Evolutionary conservation across 306 rosid species (phyloP).

Genomic region (Trifolium subterraneum): DNA sequence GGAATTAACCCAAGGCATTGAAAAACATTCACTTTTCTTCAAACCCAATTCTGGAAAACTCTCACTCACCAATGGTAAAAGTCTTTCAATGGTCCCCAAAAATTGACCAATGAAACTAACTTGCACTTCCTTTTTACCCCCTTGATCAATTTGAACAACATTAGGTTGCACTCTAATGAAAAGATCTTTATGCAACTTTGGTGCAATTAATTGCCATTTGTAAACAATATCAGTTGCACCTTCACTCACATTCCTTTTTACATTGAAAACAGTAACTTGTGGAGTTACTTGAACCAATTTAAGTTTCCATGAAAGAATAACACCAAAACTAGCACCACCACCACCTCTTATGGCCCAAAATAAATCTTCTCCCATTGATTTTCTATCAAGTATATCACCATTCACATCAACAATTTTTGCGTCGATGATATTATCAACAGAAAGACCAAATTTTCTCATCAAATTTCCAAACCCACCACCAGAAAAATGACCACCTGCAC

Average conservation of each 20-base stretch:
- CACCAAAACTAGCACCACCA: constrained; percentile 52
- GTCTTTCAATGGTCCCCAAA: constrained; percentile 43
- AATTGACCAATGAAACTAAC: constrained; percentile 44
- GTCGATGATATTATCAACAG: constrained; percentile 62
- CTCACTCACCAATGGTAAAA: constrained; percentile 36
- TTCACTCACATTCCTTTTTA: constrained; percentile 43
- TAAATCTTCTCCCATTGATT: constrained; percentile 47
- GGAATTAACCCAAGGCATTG: constrained; percentile 56
- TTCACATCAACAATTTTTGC: constrained; percentile 39
- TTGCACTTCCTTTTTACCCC: constrained; percentile 12
- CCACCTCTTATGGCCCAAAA: constrained; percentile 58
- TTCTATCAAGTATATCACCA: constrained; percentile 36
- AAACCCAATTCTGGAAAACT: constrained; percentile 59
- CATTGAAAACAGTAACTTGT: constrained; percentile 54
- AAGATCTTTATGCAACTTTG: constrained; percentile 39
- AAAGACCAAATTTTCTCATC: constrained; percentile 76
- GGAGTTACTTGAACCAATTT: constrained; percentile 58
- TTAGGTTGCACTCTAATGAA: constrained; percentile 38
- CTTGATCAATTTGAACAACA: background rate
- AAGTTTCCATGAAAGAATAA: constrained; percentile 53
- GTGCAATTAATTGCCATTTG: constrained; percentile 62
- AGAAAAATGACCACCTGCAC: constrained; percentile 71
- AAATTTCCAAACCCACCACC: constrained; percentile 86
- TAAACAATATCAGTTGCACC: constrained; percentile 48
- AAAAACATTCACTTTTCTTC: constrained; percentile 39